phyloP scores from a whole-genome alignment of 2,329 filamentous ascomycete species.

The Orbilia quercus region DNA sequence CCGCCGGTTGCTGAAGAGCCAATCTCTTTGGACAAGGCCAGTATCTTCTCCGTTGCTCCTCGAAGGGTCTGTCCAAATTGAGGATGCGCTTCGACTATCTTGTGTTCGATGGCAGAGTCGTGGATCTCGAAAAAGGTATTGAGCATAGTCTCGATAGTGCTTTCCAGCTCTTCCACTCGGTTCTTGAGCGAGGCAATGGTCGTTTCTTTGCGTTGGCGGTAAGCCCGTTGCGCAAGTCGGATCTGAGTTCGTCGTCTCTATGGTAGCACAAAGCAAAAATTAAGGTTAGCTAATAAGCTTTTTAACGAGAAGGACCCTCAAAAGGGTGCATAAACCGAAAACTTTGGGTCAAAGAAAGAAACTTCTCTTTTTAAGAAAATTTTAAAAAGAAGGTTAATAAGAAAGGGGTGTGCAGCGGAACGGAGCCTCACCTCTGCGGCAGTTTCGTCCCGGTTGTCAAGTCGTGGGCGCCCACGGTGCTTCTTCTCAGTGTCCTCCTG shows the following conservation, averaged over 20 bases:
- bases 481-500: slow-evolving; percentile 69
- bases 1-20: slow-evolving; percentile 39
- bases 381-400: too few species aligned
- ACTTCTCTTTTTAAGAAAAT: slow-evolving; percentile 17
- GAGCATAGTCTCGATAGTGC: slow-evolving; percentile 78
- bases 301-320: slow-evolving; percentile 27
- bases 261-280: slow-evolving; percentile 55
- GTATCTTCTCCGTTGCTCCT: slow-evolving; percentile 47
- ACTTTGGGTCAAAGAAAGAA: slow-evolving; percentile 25
- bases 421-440: slow-evolving; percentile 75
- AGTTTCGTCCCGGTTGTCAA: slow-evolving; percentile 81
- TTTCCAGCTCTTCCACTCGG: slow-evolving; percentile 75
- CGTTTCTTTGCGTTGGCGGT: slow-evolving; percentile 84
- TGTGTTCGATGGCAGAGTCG: slow-evolving; percentile 69
- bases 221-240: slow-evolving; percentile 84
- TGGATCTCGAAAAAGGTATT: slow-evolving; percentile 76
- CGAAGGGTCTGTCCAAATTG: slow-evolving; percentile 52
- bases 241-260: slow-evolving; percentile 87
- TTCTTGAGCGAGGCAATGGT: slow-evolving; percentile 79
- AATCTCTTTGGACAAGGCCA: slow-evolving; percentile 51
- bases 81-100: slow-evolving; percentile 49
- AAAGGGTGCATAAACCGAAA: slow-evolving; percentile 33
- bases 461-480: slow-evolving; percentile 76
- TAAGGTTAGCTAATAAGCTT: slow-evolving; percentile 31
- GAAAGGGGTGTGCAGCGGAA: slow-evolving; percentile 51